Base-by-base conservation (phyloP, 106 monocot species). In the Vanilla planifolia region DNA sequence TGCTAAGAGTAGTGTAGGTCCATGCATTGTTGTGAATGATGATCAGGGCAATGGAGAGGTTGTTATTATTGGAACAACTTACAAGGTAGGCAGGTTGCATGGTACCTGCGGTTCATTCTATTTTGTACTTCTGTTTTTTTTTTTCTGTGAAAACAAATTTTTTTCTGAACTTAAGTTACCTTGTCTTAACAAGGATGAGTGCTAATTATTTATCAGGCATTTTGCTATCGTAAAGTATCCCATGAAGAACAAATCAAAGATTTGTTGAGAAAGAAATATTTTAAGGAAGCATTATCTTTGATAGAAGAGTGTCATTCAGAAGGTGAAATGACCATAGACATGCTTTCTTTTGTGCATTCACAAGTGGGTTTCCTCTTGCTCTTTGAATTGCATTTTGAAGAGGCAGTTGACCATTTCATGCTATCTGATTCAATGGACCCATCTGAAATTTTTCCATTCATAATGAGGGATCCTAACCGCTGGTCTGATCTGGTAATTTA, bases 321-420 rank as follows among this genome's bases (percentile, higher is more conserved):
- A 51, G 85, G 82, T 60, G 98, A 92, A 68, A 82, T 98, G 62
- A 70, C 88, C 15, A 85, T 72, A 65, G 85, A 82, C 57, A 71
- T 85, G 88, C 64, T 85, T 68, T 92, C 79, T n/a, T 92, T 98
- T 88, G 80, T 92, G 45, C 98, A 88, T 88, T 92, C 98, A 63
- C 98, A 98, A 80, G 44, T 98, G 47, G 98, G 98, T 8, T 92
- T 98, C 62, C 68, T 98, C 7, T 80, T 98, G 64, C 79, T 98
- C 19, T 98, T 92, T 75, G 85, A 98, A 39, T 65, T 98, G 77
- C 91, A 79, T 66, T 98, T 98, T 62, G 84, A 98, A 69, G 92
- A 98, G 44, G 98, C 98, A 64, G 79, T 98, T 24, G 68, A 92
- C 65, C 98, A 98, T 60, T 98, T 98, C 66, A 69, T 98, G 79